phyloP scores from a whole-genome alignment of 169 alveolate species.

The Cystoisospora suis region DNA sequence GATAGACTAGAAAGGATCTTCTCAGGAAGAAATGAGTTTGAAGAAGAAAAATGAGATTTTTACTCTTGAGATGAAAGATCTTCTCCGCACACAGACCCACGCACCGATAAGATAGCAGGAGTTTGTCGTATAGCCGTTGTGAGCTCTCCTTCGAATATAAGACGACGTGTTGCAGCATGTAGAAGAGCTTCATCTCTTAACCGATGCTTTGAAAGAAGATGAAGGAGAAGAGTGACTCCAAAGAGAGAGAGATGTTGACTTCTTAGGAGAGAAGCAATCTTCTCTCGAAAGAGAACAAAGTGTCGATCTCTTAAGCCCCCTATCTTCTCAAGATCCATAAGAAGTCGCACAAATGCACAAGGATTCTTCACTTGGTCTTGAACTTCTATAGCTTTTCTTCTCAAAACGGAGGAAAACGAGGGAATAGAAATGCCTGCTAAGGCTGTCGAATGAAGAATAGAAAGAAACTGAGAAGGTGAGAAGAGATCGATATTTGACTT shows the following conservation, averaged over 20 bases:
- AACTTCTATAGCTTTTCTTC: not conserved
- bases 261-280: not conserved
- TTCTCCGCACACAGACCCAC: no score
- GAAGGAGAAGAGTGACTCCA: not conserved
- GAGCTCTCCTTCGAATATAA: no score
- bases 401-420: not conserved
- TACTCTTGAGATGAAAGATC: no score
- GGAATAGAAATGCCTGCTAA: not conserved
- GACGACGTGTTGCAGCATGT: not conserved
- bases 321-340: not conserved
- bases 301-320: slow-evolving; percentile 10
- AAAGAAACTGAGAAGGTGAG: not conserved
- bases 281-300: slow-evolving; percentile 6
- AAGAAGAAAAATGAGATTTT: no score
- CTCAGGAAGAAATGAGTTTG: no score
- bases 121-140: slow-evolving; percentile 14
- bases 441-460: not conserved
- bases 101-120: no score
- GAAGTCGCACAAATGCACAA: not conserved
- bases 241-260: not conserved
- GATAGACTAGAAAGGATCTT: no score
- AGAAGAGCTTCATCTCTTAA: slow-evolving; percentile 13
- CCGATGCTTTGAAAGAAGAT: not conserved
- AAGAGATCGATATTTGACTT: not conserved
- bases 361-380: not conserved